A percentile compares a stretch with the other conserved stretches of the same genome.
These are phyloP conservation scores for Wallacemonas sp. DNA, from an alignment of 208 protist species.

Conservation along the genomic window DNA sequence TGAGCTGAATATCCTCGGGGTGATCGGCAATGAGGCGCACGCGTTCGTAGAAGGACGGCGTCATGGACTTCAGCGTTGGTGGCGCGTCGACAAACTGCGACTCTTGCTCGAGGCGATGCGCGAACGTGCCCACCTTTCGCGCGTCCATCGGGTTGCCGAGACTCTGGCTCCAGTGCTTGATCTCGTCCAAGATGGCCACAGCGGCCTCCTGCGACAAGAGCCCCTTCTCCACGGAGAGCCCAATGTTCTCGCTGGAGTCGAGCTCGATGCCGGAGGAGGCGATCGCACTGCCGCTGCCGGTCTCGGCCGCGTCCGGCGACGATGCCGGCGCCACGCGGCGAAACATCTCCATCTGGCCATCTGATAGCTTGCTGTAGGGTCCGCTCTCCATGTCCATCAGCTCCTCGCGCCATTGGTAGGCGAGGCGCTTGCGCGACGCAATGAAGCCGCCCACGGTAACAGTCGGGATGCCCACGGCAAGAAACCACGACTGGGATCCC, in stretches of 20 bases:
- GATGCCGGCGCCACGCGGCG: slow-evolving; percentile 43
- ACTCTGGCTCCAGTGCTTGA: slow-evolving; percentile 43
- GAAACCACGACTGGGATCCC: slow-evolving; percentile 75
- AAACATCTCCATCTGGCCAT: slow-evolving; percentile 71
- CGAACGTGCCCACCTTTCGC: slow-evolving; percentile 42
- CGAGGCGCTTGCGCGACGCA: slow-evolving; percentile 79
- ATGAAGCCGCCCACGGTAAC: slow-evolving; percentile 63
- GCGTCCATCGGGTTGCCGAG: slow-evolving; percentile 63
- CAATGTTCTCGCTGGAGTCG: slow-evolving; percentile 60
- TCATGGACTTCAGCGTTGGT: background rate
- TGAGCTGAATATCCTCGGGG: slow-evolving; percentile 77
- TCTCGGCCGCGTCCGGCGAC: background rate
- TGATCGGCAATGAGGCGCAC: slow-evolving; percentile 78
- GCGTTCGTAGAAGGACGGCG: slow-evolving; percentile 38
- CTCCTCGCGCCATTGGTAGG: slow-evolving; percentile 86
- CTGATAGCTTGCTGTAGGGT: slow-evolving; percentile 62
- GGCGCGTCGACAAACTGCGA: background rate
- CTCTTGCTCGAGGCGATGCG: slow-evolving; percentile 15
- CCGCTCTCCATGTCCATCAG: slow-evolving; percentile 68
- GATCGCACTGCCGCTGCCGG: slow-evolving; percentile 5
- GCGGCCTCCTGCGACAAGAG: slow-evolving; percentile 36
- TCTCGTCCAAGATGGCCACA: slow-evolving; percentile 67
- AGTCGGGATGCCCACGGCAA: slow-evolving; percentile 56
- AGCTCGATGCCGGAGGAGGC: slow-evolving; percentile 27
- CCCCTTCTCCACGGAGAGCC: slow-evolving; percentile 42